Conservation (phyloP, 345 rosid species). For the Jatropha curcas region DNA sequence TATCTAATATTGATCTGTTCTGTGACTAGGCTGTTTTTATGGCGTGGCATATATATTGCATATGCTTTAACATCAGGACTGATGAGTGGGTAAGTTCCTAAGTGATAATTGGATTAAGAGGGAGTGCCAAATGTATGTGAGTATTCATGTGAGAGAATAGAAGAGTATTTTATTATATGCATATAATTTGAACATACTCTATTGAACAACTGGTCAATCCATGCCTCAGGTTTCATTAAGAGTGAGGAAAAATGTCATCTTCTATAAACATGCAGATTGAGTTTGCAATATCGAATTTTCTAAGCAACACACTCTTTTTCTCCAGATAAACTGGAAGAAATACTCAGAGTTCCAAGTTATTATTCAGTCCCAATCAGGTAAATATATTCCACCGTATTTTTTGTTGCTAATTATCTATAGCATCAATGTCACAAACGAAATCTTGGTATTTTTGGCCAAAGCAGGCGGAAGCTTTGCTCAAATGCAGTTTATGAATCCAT, state of each 20-base stretch:
- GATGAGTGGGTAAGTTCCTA: constrained; percentile 69
- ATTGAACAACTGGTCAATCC: neutral
- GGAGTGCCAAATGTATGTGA: neutral
- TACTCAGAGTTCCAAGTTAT: constrained; percentile 55
- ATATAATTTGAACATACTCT: neutral
- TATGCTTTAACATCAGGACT: constrained; percentile 60
- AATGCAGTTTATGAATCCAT: constrained; percentile 46
- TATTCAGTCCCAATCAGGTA: constrained; percentile 43
- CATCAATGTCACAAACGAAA: neutral
- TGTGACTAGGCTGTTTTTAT: constrained; percentile 45
- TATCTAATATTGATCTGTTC: neutral
- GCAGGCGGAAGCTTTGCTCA: constrained; percentile 35
- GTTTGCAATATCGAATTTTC: neutral
- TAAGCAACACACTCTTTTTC: neutral
- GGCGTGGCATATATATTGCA: constrained; percentile 61
- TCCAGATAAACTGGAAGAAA: constrained; percentile 63
- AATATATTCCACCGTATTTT: neutral
- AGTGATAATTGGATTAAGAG: neutral
- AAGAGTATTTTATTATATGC: neutral
- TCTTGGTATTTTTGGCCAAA: neutral
- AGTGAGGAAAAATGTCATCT: neutral
- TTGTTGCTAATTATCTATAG: neutral
- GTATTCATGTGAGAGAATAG: neutral
- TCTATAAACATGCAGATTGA: neutral
- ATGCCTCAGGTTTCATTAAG: neutral